A percentile compares a stretch with the other conserved stretches of the same genome.
Conservation (phyloP, 2,329 filamentous ascomycete species). For the Verticillium albo-atrum region DNA sequence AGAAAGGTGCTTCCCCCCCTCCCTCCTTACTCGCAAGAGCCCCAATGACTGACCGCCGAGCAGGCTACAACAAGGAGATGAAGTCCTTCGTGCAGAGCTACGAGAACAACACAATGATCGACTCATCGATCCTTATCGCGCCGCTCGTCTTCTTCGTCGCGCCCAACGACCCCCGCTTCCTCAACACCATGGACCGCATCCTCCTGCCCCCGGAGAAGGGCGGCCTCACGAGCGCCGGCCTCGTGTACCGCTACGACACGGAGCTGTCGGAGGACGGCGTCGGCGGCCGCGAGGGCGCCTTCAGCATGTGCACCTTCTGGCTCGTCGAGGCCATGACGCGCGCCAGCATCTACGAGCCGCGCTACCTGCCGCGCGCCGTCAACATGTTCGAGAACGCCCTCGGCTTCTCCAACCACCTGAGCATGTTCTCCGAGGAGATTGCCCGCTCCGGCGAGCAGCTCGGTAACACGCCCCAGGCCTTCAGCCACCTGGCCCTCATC, state of each 20-base stretch:
- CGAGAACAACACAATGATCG: constrained; percentile 64
- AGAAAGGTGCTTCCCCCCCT: constrained; percentile 43
- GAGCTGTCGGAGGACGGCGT: constrained; percentile 67
- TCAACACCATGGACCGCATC: constrained; percentile 68
- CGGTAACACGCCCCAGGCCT: constrained; percentile 76
- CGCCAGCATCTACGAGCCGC: constrained; percentile 60
- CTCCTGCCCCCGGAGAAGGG: constrained; percentile 69
- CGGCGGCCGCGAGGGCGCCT: constrained; percentile 69
- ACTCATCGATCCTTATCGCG: constrained; percentile 71
- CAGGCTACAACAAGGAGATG: constrained; percentile 66
- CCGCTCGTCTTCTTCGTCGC: constrained; percentile 77
- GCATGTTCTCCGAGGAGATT: constrained; percentile 79
- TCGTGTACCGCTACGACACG: constrained; percentile 73
- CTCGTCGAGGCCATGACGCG: constrained; percentile 73
- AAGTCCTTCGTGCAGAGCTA: constrained; percentile 73
- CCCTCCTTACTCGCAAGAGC: background rate
- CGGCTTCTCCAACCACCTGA: constrained; percentile 69
- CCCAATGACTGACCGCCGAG: constrained; percentile 1
- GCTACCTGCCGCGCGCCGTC: constrained; percentile 57
- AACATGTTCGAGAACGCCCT: constrained; percentile 76
- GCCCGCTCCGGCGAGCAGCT: constrained; percentile 70
- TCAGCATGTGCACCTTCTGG: constrained; percentile 82
- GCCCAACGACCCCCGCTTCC: constrained; percentile 71
- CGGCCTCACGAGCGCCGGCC: constrained; percentile 67
- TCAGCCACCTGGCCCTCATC: constrained; percentile 71